Conservation (phyloP, 148 eudicot genomes). For the Bassia scoparia region DNA sequence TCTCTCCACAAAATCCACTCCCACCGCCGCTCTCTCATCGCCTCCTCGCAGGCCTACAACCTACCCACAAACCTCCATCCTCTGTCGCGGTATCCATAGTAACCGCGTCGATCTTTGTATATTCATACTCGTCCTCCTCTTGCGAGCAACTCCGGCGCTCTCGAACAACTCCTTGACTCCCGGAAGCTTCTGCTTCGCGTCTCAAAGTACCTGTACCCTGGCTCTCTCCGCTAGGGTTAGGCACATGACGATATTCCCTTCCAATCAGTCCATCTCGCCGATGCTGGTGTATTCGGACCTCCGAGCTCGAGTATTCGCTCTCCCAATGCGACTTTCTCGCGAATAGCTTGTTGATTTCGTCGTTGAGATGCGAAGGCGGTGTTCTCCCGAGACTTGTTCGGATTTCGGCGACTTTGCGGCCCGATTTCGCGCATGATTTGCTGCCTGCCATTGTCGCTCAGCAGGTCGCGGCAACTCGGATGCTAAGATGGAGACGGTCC, state of each 20-base stretch:
- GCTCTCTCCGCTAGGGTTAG: constrained; percentile 93
- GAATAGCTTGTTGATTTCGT: constrained; percentile 79
- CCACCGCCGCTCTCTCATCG: constrained; percentile 58
- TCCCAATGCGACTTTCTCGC: constrained; percentile 91
- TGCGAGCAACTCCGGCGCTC: constrained; percentile 86
- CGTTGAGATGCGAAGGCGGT: constrained; percentile 76
- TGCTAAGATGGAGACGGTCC: constrained; percentile 91
- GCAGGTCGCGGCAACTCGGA: constrained; percentile 92
- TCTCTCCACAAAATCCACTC: constrained; percentile 84
- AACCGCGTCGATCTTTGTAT: constrained; percentile 80
- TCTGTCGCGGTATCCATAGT: constrained; percentile 87
- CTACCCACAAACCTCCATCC: constrained; percentile 79
- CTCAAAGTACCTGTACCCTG: constrained; percentile 61
- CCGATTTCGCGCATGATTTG: constrained; percentile 91
- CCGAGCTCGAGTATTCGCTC: constrained; percentile 63
- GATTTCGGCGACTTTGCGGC: constrained; percentile 82
- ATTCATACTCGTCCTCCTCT: constrained; percentile 81
- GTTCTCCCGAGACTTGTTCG: constrained; percentile 88
- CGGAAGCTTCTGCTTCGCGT: constrained; percentile 80
- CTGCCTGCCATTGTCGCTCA: constrained; percentile 95
- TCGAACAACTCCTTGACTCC: constrained; percentile 84
- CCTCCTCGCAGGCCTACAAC: constrained; percentile 68
- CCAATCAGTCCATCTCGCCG: constrained; percentile 96
- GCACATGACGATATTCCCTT: constrained; percentile 89
- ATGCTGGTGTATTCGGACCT: no score